Conservation (phyloP, 176 grass and related monocot species). For the Poa annua region DNA sequence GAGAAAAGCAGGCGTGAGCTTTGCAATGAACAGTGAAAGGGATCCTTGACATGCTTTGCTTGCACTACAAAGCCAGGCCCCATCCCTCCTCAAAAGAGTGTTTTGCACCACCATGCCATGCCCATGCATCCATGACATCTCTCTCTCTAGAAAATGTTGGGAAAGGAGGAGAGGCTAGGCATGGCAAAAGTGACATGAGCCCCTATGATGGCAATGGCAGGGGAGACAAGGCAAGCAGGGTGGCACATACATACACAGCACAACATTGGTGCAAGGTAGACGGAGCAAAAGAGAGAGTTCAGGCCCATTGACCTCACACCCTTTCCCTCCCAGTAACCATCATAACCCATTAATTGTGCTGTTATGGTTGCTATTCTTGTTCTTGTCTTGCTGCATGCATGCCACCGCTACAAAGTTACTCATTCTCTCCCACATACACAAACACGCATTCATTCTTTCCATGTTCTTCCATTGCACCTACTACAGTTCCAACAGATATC, state of each 20-base stretch:
- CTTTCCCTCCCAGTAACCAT: conserved; percentile 42
- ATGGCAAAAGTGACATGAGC: conserved; percentile 82
- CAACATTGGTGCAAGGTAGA: conserved; percentile 58
- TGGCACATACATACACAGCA: not conserved
- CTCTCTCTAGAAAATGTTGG: not conserved
- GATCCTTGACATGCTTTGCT: conserved; percentile 64
- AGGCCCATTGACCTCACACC: conserved; percentile 61
- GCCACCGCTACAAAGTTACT: not conserved
- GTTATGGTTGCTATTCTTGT: conserved; percentile 43
- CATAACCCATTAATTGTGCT: conserved; percentile 83
- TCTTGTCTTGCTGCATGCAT: conserved; percentile 34
- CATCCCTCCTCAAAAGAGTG: conserved; percentile 39
- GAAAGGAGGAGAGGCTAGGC: conserved; percentile 45
- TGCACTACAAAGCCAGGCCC: conserved; percentile 59
- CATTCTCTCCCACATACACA: not conserved
- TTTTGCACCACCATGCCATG: not conserved
- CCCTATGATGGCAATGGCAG: conserved; percentile 60
- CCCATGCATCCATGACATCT: not conserved
- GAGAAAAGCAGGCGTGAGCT: conserved; percentile 32
- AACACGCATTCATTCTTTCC: not conserved
- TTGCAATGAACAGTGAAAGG: conserved; percentile 41
- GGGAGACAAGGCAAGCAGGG: conserved; percentile 43
- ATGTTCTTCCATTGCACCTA: conserved; percentile 19
- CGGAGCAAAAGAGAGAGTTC: conserved; percentile 35
- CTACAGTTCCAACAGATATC: conserved; percentile 14